Evolutionary conservation across 306 rosid genomes (phyloP).

Genomic region (Cicer arietinum): DNA sequence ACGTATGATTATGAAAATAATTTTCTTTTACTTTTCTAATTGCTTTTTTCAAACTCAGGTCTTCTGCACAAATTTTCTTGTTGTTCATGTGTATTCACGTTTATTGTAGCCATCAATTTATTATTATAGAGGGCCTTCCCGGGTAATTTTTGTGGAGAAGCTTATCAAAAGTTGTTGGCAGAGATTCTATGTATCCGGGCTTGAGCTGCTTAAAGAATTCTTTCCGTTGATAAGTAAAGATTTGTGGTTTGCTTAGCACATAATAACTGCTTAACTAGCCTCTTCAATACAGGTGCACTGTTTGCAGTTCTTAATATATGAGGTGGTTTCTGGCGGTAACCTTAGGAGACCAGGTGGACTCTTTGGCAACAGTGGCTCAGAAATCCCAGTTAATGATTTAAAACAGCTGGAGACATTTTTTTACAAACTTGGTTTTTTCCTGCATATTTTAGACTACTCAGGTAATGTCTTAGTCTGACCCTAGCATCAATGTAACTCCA

Average conservation of each 20-base stretch:
- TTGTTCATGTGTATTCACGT: conserved; percentile 18
- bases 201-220: conserved; percentile 29
- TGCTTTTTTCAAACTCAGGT: conserved; percentile 27
- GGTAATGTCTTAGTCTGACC: conserved; percentile 59
- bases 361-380: conserved; percentile 94
- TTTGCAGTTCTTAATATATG: conserved; percentile 95
- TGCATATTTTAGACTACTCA: conserved; percentile 88
- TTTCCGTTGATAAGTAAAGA: conserved; percentile 23
- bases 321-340: conserved; percentile 98
- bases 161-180: conserved; percentile 28
- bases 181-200: conserved; percentile 32
- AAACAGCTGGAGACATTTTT: conserved; percentile 91
- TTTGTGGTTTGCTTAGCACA: conserved; percentile 21
- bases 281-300: conserved; percentile 82
- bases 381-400: conserved; percentile 89
- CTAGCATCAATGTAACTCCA: conserved; percentile 35
- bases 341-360: conserved; percentile 99
- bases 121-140: neutral
- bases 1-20: neutral
- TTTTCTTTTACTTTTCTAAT: neutral
- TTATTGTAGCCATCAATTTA: conserved; percentile 23
- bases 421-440: conserved; percentile 96
- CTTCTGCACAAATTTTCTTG: conserved; percentile 3
- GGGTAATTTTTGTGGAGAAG: conserved; percentile 24
- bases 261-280: conserved; percentile 40